Evolutionary conservation across 495 filamentous ascomycete genomes (phyloP), one percentile per base, ranked within the genome.

Genomic region (Platismatia glauca): DNA sequence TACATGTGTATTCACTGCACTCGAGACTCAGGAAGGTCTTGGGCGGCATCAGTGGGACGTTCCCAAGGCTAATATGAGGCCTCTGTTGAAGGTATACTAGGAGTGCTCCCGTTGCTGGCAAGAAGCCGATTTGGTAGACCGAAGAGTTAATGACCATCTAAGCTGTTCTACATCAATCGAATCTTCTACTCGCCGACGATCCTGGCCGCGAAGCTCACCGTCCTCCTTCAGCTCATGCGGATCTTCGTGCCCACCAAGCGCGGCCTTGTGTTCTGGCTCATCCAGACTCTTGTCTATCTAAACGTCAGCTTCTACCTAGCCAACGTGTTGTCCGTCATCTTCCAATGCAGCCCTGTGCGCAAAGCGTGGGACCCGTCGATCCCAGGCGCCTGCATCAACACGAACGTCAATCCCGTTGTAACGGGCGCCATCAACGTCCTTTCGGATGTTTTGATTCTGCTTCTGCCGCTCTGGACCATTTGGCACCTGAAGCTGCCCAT

Each of bases 341-440:
- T 64, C 37, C 56, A 59, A 24, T 64, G 62, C 48, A 55, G 13
- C 34, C 62, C 57, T 8, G 44, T 59, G 6, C 41, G 34, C 16
- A 64, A 64, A 48, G 50, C 57, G 67, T 83, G 78, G 79, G 67
- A 81, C 50, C 65, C 65, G 0, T 70, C 70, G 7, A 61, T 80
- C 35, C 64, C 55, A 7, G 81, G 80, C 7, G 68, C 67, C 37
- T 85, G 82, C 60, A 75, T 81, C 44, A 72, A 82, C 66, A 76
- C 73, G 18, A 72, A 75, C 34, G 65, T 77, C 9, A 72, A 81
- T 7, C 82, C 78, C 58, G 72, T 78, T 6, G 66, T 69, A 13
- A 78, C 78, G 3, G 75, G 80, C 2, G 74, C 70, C 2, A 67
- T 84, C 55, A 82, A 80, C 55, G 77, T 84, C 31, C 61, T 80